Evolutionary conservation across 2,329 filamentous ascomycete genomes (phyloP), one percentile per base, ranked within the genome.

Genomic region (Juglanconis oblonga): DNA sequence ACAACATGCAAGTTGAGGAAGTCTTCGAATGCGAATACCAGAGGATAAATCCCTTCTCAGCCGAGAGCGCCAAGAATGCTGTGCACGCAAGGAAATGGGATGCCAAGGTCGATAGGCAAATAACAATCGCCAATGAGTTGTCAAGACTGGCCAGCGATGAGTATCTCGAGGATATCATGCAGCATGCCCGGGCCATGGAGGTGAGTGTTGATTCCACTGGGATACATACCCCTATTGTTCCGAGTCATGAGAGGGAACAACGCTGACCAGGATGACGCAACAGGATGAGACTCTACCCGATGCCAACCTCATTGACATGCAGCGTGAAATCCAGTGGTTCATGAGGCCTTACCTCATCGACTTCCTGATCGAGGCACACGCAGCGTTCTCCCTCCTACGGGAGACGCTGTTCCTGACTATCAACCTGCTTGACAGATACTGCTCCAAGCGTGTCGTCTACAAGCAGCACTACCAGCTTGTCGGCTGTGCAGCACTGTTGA

Each of bases 261-360:
- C 2, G 55, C 61, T 63, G 51, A 63, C 55, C 10, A 48, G 14
- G 8, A 3, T 44, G 52, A 11, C n/a, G 31, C 1, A 24, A 52
- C 55, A 85, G 84, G 85, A 88, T 70, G 90, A 96, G 77, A 98
- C 95, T 33, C 81, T 98, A 66, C 91, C 95, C 57, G 95, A 99
- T 75, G 94, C 96, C 73, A 94, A 94, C 74, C 92, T 96, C 40
- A 99, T 99, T 74, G 95, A 99, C 75, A 97, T 98, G 76, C 95
- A 99, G 77, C 92, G 93, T 66, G 95, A 99, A 82, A 98, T 99
- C 65, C 92, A 98, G 74, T 99, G 95, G 95, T 98, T 96, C 78
- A 99, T 99, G 95, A 84, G 95, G 69, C 95, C 95, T 0, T 98
- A 97, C 75, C 87, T 99, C 40, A 90, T 99, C 72, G 95, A 99